Percentiles rank a stretch among this genome's conserved stretches.
These are phyloP conservation scores for Trichoderma sp. DNA, from an alignment of 2,329 filamentous ascomycete species.

Conservation along the genomic window DNA sequence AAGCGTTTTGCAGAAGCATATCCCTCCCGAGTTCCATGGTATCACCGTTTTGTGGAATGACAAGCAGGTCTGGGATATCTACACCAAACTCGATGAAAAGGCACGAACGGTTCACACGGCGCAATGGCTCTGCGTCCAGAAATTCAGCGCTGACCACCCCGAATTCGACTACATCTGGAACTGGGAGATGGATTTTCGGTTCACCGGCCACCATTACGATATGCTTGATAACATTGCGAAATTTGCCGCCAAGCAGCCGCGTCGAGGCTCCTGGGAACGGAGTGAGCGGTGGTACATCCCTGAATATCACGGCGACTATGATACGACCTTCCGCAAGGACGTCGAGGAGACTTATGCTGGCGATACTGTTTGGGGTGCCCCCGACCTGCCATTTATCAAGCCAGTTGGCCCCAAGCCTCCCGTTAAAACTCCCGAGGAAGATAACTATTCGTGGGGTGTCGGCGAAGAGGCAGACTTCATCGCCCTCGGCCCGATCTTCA, in stretches of 20 bases:
- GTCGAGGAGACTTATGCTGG: conserved; percentile 57
- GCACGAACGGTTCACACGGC: conserved; percentile 57
- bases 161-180: conserved; percentile 85
- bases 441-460: conserved; percentile 74
- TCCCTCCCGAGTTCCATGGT: conserved; percentile 69
- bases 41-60: conserved; percentile 77
- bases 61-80: conserved; percentile 72
- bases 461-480: conserved; percentile 75
- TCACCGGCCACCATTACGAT: conserved; percentile 80
- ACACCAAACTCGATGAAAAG: conserved; percentile 67
- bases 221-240: conserved; percentile 65
- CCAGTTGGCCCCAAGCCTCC: conserved; percentile 67
- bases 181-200: conserved; percentile 81
- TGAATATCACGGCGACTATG: conserved; percentile 65
- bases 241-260: conserved; percentile 68
- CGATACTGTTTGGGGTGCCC: conserved; percentile 67
- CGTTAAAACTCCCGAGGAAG: conserved; percentile 56
- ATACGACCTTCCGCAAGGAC: conserved; percentile 64
- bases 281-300: conserved; percentile 74
- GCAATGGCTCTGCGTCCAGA: conserved; percentile 73
- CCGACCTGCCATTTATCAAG: conserved; percentile 58
- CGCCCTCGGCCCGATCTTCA: conserved; percentile 77
- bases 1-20: conserved; percentile 58
- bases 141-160: conserved; percentile 73
- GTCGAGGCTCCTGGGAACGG: conserved; percentile 73